These are phyloP conservation scores for Poronia punctata DNA, from an alignment of 495 filamentous ascomycete genomes.

Conservation along the genomic window DNA sequence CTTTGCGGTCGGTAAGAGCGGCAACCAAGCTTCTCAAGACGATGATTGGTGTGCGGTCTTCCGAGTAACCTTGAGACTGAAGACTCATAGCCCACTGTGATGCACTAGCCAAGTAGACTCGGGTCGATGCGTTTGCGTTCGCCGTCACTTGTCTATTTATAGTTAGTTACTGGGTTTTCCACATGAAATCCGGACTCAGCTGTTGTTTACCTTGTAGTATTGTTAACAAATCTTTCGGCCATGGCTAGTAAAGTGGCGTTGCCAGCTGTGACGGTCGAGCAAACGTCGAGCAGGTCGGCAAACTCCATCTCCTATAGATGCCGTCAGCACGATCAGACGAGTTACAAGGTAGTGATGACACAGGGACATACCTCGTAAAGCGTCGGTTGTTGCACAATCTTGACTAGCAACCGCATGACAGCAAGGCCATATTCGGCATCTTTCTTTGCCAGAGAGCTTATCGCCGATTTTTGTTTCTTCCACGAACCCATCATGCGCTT, in stretches of 20 bases:
- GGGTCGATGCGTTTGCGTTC: slow-evolving; percentile 12
- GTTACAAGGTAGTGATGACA: background rate
- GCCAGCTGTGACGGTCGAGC: slow-evolving; percentile 12
- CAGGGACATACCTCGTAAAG: slow-evolving; percentile 37
- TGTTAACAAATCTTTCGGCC: slow-evolving; percentile 18
- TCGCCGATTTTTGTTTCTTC: slow-evolving; percentile 19
- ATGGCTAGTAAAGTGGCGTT: slow-evolving; percentile 7
- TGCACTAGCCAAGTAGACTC: slow-evolving; percentile 14
- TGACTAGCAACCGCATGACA: slow-evolving; percentile 39
- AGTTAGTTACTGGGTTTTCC: slow-evolving; percentile 7
- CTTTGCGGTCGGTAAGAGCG: slow-evolving; percentile 8
- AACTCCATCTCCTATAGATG: slow-evolving; percentile 28
- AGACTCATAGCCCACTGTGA: slow-evolving; percentile 14
- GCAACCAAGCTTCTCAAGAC: slow-evolving; percentile 15
- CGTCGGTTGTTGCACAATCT: slow-evolving; percentile 40
- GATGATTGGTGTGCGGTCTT: slow-evolving; percentile 13
- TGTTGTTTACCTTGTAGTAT: slow-evolving; percentile 17
- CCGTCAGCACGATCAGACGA: slow-evolving; percentile 6
- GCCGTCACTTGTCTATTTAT: slow-evolving; percentile 21
- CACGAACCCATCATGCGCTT: slow-evolving; percentile 32
- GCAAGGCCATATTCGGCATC: slow-evolving; percentile 14
- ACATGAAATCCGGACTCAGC: background rate
- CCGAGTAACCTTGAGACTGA: slow-evolving; percentile 1
- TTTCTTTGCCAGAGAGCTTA: slow-evolving; percentile 10
- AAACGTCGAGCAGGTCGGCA: slow-evolving; percentile 26